Conservation (phyloP, 495 filamentous ascomycete species). For the Neurospora sp. region DNA sequence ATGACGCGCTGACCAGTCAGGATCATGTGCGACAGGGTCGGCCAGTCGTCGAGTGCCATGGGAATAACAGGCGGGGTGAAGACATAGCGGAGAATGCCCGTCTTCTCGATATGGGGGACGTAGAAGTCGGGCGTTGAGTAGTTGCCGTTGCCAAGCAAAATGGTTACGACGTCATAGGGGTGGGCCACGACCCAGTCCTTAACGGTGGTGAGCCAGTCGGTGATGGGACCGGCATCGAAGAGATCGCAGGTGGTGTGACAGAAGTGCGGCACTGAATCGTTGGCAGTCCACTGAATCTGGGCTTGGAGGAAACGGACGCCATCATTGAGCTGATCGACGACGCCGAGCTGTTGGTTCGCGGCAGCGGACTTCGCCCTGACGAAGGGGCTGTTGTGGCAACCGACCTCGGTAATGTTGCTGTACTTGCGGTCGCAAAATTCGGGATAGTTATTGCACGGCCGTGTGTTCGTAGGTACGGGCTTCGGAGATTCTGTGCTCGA, state of each 20-base stretch:
- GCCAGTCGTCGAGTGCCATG: conserved; percentile 72
- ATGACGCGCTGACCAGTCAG: conserved; percentile 42
- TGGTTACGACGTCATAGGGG: conserved; percentile 85
- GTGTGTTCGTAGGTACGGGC: conserved; percentile 50
- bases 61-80: conserved; percentile 61
- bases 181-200: conserved; percentile 62
- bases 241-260: conserved; percentile 71
- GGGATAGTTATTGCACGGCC: conserved; percentile 77
- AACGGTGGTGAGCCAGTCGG: conserved; percentile 61
- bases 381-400: conserved; percentile 83
- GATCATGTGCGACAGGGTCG: conserved; percentile 73
- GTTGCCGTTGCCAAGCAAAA: conserved; percentile 79
- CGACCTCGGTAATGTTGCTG: conserved; percentile 82
- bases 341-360: conserved; percentile 64
- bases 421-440: conserved; percentile 76
- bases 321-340: conserved; percentile 70
- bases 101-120: conserved; percentile 45
- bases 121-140: conserved; percentile 38
- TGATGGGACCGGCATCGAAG: conserved; percentile 67
- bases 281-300: conserved; percentile 48
- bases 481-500: conserved; percentile 28
- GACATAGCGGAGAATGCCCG: conserved; percentile 58
- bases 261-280: conserved; percentile 46
- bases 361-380: conserved; percentile 57
- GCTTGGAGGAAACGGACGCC: conserved; percentile 88